Conservation (phyloP, 2,329 filamentous ascomycete genomes). For the Trichoderma sp. region DNA sequence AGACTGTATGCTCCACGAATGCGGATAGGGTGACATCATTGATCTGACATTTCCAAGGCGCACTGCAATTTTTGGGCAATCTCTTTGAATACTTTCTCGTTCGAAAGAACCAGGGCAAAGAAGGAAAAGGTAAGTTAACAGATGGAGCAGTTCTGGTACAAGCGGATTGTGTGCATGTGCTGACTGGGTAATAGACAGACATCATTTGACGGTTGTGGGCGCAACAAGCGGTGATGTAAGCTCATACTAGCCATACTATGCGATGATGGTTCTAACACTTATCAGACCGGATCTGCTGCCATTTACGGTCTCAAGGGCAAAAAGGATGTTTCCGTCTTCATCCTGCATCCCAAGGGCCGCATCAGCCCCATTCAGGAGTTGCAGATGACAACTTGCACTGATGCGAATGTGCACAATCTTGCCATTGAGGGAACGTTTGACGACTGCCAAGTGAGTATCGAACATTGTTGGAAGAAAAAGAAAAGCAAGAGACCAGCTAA, state of each 20-base stretch:
- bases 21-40: not conserved
- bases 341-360: conserved; percentile 88
- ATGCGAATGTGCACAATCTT: conserved; percentile 90
- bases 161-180: not conserved
- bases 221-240: conserved; percentile 73
- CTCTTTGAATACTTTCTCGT: conserved; percentile 87
- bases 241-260: not conserved
- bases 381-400: conserved; percentile 94
- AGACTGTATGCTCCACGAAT: conserved; percentile 50
- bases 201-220: conserved; percentile 83
- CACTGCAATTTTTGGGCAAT: conserved; percentile 91
- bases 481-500: not conserved
- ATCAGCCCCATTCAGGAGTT: conserved; percentile 91
- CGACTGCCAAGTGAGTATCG: conserved; percentile 69
- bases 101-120: conserved; percentile 70
- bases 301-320: conserved; percentile 95
- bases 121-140: conserved; percentile 49
- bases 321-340: conserved; percentile 96
- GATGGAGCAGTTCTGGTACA: not conserved
- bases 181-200: conserved; percentile 52
- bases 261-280: not conserved
- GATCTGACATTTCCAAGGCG: conserved; percentile 39
- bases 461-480: not conserved
- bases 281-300: conserved; percentile 79
- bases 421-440: conserved; percentile 91